Evolutionary conservation across 352 stramenopile genomes (phyloP).

Genomic region (Pythium pectinolyticum): DNA sequence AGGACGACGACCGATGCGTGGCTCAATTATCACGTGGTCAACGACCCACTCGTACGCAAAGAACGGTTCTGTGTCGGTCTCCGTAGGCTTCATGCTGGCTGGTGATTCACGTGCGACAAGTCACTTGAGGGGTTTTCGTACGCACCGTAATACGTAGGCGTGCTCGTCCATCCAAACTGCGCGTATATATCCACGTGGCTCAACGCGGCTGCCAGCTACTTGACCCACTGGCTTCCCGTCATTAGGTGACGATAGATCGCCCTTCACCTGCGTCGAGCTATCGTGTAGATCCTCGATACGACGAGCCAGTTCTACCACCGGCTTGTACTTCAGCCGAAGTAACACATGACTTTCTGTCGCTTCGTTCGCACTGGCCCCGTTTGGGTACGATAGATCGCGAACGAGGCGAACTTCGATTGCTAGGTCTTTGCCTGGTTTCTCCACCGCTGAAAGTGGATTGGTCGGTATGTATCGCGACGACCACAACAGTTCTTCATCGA

Average conservation of each 20-base stretch:
- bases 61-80: constrained; percentile 12
- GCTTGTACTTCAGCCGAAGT: background rate
- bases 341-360: background rate
- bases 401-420: background rate
- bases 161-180: constrained; percentile 26
- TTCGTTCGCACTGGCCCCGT: background rate
- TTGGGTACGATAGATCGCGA: background rate
- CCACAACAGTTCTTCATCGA: too few relatives aligned
- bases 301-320: background rate
- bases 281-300: constrained; percentile 6
- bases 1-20: background rate
- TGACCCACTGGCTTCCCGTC: background rate
- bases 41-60: constrained; percentile 31
- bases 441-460: too few relatives aligned
- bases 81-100: background rate
- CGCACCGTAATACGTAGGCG: constrained; percentile 14
- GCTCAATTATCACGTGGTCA: constrained; percentile 29
- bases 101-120: constrained; percentile 20
- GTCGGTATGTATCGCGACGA: too few relatives aligned
- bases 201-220: background rate
- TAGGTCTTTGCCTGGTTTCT: too few relatives aligned
- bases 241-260: background rate
- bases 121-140: constrained; percentile 24
- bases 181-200: constrained; percentile 12
- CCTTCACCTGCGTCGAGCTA: background rate